Evolutionary conservation across 1,139 yeast genomes (phyloP).

Genomic region (Suhomyces kunorum): DNA sequence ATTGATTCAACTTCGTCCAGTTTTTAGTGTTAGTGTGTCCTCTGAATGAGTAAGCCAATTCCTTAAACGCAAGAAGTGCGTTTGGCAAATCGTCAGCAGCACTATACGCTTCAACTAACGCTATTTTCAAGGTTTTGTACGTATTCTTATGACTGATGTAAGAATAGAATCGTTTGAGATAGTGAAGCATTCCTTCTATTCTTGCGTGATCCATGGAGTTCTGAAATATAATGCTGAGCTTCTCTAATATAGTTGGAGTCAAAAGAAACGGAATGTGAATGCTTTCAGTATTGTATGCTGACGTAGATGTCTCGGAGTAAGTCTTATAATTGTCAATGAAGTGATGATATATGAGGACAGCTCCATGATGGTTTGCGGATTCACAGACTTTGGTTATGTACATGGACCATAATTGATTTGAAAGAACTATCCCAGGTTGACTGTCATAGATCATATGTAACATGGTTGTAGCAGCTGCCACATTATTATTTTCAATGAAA

Average conservation of each 20-base stretch:
- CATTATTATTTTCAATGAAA: constrained; percentile 19
- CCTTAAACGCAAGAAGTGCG: constrained; percentile 30
- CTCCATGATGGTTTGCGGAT: constrained; percentile 33
- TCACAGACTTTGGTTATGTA: constrained; percentile 29
- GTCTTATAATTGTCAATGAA: constrained; percentile 30
- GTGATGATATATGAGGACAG: constrained; percentile 39
- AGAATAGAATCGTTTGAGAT: constrained; percentile 44
- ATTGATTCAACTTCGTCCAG: constrained; percentile 11
- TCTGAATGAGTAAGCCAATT: constrained; percentile 23
- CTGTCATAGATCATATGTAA: constrained; percentile 23
- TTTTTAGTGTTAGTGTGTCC: constrained; percentile 19
- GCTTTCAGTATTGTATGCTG: constrained; percentile 22
- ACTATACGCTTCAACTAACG: constrained; percentile 37
- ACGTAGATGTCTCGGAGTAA: constrained; percentile 21
- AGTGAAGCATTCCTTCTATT: constrained; percentile 33
- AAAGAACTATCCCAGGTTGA: constrained; percentile 21
- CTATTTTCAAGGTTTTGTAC: constrained; percentile 30
- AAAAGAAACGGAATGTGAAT: constrained; percentile 35
- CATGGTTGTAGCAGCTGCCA: constrained; percentile 26
- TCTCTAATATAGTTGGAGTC: constrained; percentile 27
- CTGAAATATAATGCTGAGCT: constrained; percentile 31
- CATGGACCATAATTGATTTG: constrained; percentile 42
- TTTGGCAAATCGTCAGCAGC: constrained; percentile 22
- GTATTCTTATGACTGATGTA: constrained; percentile 30
- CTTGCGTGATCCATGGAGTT: constrained; percentile 29